A percentile compares a stretch with the other conserved stretches of the same genome.
Conservation (phyloP, 2,329 filamentous ascomycete species). For the Thelonectria olida region DNA sequence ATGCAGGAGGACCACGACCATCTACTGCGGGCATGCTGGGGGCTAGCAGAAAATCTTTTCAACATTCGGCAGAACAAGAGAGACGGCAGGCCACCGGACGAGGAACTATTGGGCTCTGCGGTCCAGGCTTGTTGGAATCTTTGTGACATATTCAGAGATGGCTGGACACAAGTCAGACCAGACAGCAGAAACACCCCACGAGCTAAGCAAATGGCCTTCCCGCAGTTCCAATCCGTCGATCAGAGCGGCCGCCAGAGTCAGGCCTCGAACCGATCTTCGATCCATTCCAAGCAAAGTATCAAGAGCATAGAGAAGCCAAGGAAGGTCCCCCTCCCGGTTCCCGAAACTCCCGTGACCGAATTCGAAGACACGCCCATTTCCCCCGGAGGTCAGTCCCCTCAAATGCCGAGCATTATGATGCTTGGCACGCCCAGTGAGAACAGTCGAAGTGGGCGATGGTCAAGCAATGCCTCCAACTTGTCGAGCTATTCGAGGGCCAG, state of each 20-base stretch:
- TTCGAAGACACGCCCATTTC: slow-evolving; percentile 92
- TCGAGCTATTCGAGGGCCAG: slow-evolving; percentile 81
- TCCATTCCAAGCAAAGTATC: slow-evolving; percentile 62
- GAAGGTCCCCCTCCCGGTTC: slow-evolving; percentile 63
- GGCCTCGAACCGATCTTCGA: slow-evolving; percentile 60
- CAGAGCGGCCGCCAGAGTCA: slow-evolving; percentile 58
- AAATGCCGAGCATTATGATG: slow-evolving; percentile 87
- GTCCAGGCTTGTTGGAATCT: slow-evolving; percentile 96
- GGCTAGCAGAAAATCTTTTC: slow-evolving; percentile 91
- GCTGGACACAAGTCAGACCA: slow-evolving; percentile 88
- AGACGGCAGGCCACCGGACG: slow-evolving; percentile 77
- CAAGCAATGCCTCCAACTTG: slow-evolving; percentile 80
- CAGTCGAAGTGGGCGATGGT: slow-evolving; percentile 77
- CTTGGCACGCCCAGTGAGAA: slow-evolving; percentile 74
- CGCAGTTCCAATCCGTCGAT: slow-evolving; percentile 60
- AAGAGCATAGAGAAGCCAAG: slow-evolving; percentile 60
- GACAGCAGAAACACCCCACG: slow-evolving; percentile 82
- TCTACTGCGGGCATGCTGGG: slow-evolving; percentile 87
- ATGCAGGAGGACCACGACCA: slow-evolving; percentile 84
- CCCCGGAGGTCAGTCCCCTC: slow-evolving; percentile 77
- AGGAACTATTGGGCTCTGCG: slow-evolving; percentile 85
- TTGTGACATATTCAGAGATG: slow-evolving; percentile 91
- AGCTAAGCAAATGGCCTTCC: slow-evolving; percentile 80
- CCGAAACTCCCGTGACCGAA: slow-evolving; percentile 93
- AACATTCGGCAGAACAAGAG: slow-evolving; percentile 84